These are phyloP conservation scores for Proliferodiscus dingleyae DNA, from an alignment of 2,329 filamentous ascomycete genomes.

Conservation along the genomic window DNA sequence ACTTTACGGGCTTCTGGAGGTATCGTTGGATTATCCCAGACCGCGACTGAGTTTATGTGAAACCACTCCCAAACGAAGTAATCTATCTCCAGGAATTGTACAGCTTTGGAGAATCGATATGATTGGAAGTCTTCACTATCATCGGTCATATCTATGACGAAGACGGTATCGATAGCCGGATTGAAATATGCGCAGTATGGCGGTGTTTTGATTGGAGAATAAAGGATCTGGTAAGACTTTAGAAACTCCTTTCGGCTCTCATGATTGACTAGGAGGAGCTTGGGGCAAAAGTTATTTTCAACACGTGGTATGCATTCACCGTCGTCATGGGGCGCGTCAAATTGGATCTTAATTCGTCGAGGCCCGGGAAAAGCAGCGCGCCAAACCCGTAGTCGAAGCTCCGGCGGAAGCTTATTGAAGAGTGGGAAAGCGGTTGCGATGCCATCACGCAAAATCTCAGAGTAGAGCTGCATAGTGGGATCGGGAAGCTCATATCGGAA, in stretches of 20 bases:
- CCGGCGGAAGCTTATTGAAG: neutral
- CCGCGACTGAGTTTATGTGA: no score
- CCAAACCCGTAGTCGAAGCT: neutral
- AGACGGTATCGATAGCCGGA: neutral
- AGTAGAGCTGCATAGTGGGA: neutral
- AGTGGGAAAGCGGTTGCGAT: neutral
- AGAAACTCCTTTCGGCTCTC: neutral
- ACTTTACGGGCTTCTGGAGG: neutral
- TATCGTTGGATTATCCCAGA: neutral
- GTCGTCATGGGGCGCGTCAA: neutral
- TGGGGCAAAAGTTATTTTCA: neutral
- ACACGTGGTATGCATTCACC: neutral
- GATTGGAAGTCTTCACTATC: neutral
- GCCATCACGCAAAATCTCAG: neutral
- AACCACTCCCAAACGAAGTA: no score
- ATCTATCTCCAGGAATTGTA: neutral
- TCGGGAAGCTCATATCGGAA: neutral
- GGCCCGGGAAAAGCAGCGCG: neutral
- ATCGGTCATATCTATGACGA: neutral
- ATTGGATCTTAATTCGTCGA: neutral
- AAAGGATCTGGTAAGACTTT: neutral
- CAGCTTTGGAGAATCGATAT: neutral
- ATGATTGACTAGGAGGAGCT: neutral
- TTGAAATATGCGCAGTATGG: neutral
- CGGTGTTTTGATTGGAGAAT: no score